A percentile compares a stretch with the other conserved stretches of the same genome.
phyloP scores from a whole-genome alignment of 441 rosid genomes.

The Arabidopsis hybrid region DNA sequence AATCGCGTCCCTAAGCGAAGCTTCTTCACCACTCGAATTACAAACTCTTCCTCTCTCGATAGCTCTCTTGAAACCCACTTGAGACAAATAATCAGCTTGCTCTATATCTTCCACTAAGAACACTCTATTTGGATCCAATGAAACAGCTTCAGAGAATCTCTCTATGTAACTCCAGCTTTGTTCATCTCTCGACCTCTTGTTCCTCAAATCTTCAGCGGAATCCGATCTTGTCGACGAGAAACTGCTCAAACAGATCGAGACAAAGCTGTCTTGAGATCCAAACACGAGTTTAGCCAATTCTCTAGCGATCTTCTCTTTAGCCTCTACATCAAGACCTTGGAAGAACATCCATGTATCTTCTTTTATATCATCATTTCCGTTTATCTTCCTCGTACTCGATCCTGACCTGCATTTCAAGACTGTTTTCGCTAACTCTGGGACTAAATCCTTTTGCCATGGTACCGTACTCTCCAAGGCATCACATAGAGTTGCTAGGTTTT shows the following conservation, averaged over 20 bases:
- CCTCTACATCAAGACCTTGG: conserved; percentile 61
- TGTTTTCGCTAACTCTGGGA: conserved; percentile 54
- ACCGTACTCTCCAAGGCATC: conserved; percentile 61
- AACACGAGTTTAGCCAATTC: conserved; percentile 65
- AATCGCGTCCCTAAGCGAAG: conserved; percentile 56
- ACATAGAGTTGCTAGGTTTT: conserved; percentile 54
- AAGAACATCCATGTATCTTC: conserved; percentile 76
- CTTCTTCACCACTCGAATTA: conserved; percentile 51
- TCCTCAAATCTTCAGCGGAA: conserved; percentile 52
- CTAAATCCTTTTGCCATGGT: conserved; percentile 59
- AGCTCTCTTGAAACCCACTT: conserved; percentile 74
- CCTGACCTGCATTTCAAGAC: conserved; percentile 70
- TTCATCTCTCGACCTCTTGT: conserved; percentile 64
- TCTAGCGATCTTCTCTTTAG: conserved; percentile 61
- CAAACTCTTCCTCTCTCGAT: conserved; percentile 65
- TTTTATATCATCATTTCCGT: conserved; percentile 42
- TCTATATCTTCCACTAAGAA: conserved; percentile 69
- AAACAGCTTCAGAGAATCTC: conserved; percentile 60
- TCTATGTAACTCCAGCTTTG: conserved; percentile 55
- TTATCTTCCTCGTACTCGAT: conserved; percentile 49
- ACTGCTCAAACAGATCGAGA: conserved; percentile 59
- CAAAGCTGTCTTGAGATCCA: conserved; percentile 52
- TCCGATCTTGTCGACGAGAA: conserved; percentile 67
- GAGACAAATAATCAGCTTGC: conserved; percentile 59
- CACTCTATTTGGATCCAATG: conserved; percentile 59